Base-by-base conservation (phyloP, 345 rosid genomes). In the Populus alba region DNA sequence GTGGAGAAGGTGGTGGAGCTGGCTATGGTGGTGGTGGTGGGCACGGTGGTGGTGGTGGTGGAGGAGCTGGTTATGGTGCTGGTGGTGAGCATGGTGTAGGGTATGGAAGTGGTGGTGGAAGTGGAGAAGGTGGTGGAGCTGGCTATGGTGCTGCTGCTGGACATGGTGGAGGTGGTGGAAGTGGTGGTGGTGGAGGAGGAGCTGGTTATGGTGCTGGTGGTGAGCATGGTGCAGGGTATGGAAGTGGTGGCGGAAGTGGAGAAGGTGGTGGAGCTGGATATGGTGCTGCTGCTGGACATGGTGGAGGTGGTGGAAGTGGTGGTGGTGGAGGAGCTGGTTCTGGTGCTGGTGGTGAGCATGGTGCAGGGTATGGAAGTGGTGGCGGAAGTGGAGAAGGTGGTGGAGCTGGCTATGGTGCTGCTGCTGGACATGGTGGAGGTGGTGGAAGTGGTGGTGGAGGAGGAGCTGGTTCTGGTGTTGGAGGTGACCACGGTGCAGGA, bases 11-110 rank as follows among this genome's bases (percentile, higher is more conserved):
- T 4, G 73, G 66, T 51, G 85, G 85, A 29, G 68, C 16, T 1
- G 85, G 82, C 8, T 43, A 68, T 31, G 77, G 77, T 20, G 70
- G 17, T 13, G 76, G 57, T 0, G 81, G 25, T 17, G 81, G 49
- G 4, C 25, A 41, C 1, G 71, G 71, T 8, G 51, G 78, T 1
- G 76, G 35, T n/a, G 79, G 79, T 10, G 73, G 33, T 0, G 75
- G 37, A 5, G 85, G 84, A 33, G 88, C 78, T 23, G 87, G 73
- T 11, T 84, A 71, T 23, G 86, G 80, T 18, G 69, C 41, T 69
- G 83, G 72, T 12, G 89, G 84, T 4, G 86, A 75, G 0, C 78
- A 80, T 45, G 88, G 82, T 68, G 84, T 53, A 1, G 86, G 86
- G 3, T 57, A 38, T 33, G 84, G 82, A 12, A 11, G 29, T 49